Base-by-base conservation (phyloP, 2,329 filamentous ascomycete genomes). In the Simplicillium sp. region DNA sequence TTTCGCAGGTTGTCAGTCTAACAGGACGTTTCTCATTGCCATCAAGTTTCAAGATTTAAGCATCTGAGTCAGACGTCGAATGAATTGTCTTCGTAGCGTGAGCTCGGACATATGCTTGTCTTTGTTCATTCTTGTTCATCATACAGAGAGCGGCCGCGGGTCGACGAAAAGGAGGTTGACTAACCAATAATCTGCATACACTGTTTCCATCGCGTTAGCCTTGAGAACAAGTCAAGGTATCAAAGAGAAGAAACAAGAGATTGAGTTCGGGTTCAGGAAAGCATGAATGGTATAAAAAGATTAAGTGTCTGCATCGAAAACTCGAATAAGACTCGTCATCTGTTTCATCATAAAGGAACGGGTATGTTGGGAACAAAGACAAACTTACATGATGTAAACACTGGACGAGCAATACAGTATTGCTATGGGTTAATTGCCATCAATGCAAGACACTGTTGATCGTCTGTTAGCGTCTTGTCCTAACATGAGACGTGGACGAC, bases 91-190 rank as follows among this genome's bases (percentile, higher is more conserved):
- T 66, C 62, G 56, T 61, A 46, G 64, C 63, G 69, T 60, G 60
- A 73, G 79, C 87, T 94, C 82, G 75, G 87, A 94, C 87, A 94
- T 94, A 94, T 94, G 87, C 87, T 94, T 94, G 87, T 94, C 87
- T 78, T 82, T 67, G 64, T 75, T 73, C 70, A 72, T 77, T 82
- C 87, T 77, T 72, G 63, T 75, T 92, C 86, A 92, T 92, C 87
- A 92, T 79, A 54, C 47, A 53, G 50, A 50, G 31, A 25, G 14
- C 11, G 3, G 35, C 12, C 18, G 18, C 33, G 13, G 13, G 36
- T 17, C n/a, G 34, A 48, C 20, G 20, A 25, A 9, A 9, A 25
- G 20, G 20, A 39, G 33, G 42, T 42, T 46, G 39, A 41, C 45
- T 40, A 42, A 45, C 45, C 38, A 44, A 35, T 39, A 15, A 40